Percentiles rank a stretch among this genome's conserved stretches.
phyloP scores from a whole-genome alignment of 164 flowering plant genomes.

The Berberis vulgaris region DNA sequence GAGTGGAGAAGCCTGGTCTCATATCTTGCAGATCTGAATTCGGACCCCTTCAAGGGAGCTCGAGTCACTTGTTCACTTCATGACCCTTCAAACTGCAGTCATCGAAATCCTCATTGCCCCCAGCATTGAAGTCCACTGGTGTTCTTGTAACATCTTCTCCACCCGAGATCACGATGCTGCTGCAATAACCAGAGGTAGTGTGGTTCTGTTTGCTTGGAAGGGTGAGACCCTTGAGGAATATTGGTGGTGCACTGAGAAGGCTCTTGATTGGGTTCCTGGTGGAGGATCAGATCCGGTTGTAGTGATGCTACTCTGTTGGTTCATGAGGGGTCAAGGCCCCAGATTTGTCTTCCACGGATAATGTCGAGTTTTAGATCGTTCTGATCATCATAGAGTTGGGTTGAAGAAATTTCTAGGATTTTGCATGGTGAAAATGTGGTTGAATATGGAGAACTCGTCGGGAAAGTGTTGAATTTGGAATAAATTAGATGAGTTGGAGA shows the following conservation, averaged over 20 bases:
- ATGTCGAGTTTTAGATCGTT: slow-evolving; percentile 2
- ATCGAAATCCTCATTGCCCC: slow-evolving; percentile 3
- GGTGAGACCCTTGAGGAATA: slow-evolving; percentile 4
- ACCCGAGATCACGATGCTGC: slow-evolving; percentile 4
- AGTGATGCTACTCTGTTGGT: slow-evolving; percentile 4
- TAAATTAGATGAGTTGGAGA: too few species aligned
- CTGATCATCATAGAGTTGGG: neutral
- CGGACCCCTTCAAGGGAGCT: slow-evolving; percentile 5
- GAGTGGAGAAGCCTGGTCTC: slow-evolving; percentile 5
- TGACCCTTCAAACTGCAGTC: slow-evolving; percentile 6
- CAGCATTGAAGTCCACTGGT: slow-evolving; percentile 3
- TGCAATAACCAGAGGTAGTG: slow-evolving; percentile 3
- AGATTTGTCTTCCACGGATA: slow-evolving; percentile 1
- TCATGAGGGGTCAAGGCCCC: slow-evolving; percentile 4
- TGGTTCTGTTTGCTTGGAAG: slow-evolving; percentile 3
- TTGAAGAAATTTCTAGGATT: neutral
- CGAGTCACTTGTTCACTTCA: slow-evolving; percentile 6
- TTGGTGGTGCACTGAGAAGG: slow-evolving; percentile 6
- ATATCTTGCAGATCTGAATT: slow-evolving; percentile 4
- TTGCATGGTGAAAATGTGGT: too few species aligned
- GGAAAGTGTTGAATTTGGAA: too few species aligned
- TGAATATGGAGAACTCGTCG: too few species aligned
- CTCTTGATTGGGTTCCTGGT: slow-evolving; percentile 5
- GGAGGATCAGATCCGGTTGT: slow-evolving; percentile 5
- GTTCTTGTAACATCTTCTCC: slow-evolving; percentile 6